Evolutionary conservation across 208 protist genomes (phyloP), one percentile per base, ranked within the genome.

Genomic region (Leishmania turanica): DNA sequence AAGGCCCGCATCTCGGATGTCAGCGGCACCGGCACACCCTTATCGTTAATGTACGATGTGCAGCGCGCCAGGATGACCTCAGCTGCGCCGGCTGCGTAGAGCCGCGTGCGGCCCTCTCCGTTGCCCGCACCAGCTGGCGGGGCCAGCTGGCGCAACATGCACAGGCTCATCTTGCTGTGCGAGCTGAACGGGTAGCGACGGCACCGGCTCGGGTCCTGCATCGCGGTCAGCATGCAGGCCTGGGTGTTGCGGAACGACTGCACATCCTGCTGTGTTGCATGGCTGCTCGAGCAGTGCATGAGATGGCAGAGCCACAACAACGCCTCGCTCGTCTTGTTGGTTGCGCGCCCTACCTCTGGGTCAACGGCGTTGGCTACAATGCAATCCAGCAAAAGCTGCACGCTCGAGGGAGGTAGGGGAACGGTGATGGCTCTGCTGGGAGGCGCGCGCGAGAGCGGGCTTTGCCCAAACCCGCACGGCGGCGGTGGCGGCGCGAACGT

Each of bases 181-280:
- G 92, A 97, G 83, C 79, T 93, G 73, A 97, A 95, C 15, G 91
- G 88, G 66, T 89, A 96, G 74, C 91, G 88, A 31, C 84, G 84
- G 82, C 84, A 92, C 62, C 77, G 83, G 65, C 49, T 78, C 1
- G 84, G 74, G 85, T 94, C 87, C 60, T 89, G 88, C 82, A 96
- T 80, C 1, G 64, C 47, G 3, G 45, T 27, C 27, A 93, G 65
- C 76, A 96, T 86, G 6, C 60, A 77, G 3, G 80, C 74, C 5
- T 65, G 53, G 9, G 89, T 90, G 31, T 8, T 40, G 47, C 78
- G 68, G 58, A 90, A 81, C 17, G 81, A 49, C 27, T 84, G 75
- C 45, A 66, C 51, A 34, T 79, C 79, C 37, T 75, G 66, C 53
- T 77, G 45, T 11, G 77, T 40, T 45, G 78, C 56, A 54, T 66